Evolutionary conservation across 2,329 filamentous ascomycete species (phyloP).

Genomic region (Fusarium proliferatum): DNA sequence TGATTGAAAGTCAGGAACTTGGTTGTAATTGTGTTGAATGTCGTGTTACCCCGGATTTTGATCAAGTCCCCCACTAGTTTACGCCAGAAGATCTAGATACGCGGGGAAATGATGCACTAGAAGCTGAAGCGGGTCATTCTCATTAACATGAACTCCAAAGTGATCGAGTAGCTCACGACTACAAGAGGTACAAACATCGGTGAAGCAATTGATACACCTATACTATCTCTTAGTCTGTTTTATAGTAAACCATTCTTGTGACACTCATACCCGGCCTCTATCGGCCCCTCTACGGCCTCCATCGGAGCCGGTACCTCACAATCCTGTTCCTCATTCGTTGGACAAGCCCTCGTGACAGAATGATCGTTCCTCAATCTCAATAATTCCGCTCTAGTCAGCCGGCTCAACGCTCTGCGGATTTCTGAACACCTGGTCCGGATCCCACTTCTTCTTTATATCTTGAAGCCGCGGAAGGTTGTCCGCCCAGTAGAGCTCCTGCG

Average conservation of each 20-base stretch:
- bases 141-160: not conserved
- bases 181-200: not conserved
- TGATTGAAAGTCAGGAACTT: not conserved
- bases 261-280: slow-evolving; percentile 12
- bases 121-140: slow-evolving; percentile 23
- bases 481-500: slow-evolving; percentile 54
- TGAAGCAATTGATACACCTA: not conserved
- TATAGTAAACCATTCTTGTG: not conserved
- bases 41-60: slow-evolving; percentile 16
- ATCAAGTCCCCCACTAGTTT: slow-evolving; percentile 20
- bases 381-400: slow-evolving; percentile 52
- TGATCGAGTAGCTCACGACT: not conserved
- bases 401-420: slow-evolving; percentile 51
- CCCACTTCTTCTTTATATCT: slow-evolving; percentile 50
- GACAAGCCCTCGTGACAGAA: not conserved
- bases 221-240: no score
- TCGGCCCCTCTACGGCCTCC: slow-evolving; percentile 29
- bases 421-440: slow-evolving; percentile 53
- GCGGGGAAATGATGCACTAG: slow-evolving; percentile 24
- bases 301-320: slow-evolving; percentile 12
- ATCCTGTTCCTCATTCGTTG: not conserved
- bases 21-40: not conserved
- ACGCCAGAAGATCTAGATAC: slow-evolving; percentile 19
- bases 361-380: not conserved
- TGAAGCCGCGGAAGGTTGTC: slow-evolving; percentile 48